These are phyloP conservation scores for Colletotrichum phormii DNA, from an alignment of 2,329 filamentous ascomycete species.

Conservation along the genomic window DNA sequence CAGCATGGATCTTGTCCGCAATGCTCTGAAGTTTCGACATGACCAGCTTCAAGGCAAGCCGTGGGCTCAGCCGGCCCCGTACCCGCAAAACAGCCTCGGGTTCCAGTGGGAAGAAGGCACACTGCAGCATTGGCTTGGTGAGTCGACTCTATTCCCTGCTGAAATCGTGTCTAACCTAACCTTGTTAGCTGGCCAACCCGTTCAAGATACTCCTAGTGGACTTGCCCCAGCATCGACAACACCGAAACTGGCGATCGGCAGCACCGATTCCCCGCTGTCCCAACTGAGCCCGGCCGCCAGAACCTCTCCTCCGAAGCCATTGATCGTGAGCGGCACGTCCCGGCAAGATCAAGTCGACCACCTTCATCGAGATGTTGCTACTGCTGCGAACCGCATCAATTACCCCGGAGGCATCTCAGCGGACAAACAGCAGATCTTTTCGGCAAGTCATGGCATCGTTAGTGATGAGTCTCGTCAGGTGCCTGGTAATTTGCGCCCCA, in stretches of 20 bases:
- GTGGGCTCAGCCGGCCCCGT: neutral
- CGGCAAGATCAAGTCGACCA: neutral
- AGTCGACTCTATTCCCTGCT: constrained; percentile 24
- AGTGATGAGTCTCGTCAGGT: neutral
- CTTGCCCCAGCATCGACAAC: neutral
- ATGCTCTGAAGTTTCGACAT: constrained; percentile 48
- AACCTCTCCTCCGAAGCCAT: neutral
- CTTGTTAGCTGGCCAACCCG: constrained; percentile 4
- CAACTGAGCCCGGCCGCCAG: neutral
- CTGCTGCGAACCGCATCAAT: neutral
- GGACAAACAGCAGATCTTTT: neutral
- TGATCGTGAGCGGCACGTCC: constrained; percentile 14
- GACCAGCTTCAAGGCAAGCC: constrained; percentile 36
- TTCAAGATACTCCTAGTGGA: constrained; percentile 14
- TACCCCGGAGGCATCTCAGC: neutral
- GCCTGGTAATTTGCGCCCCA: neutral
- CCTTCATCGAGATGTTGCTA: neutral
- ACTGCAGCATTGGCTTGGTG: constrained; percentile 53
- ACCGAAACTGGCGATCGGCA: neutral
- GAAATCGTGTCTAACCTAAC: neutral
- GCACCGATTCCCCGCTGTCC: neutral
- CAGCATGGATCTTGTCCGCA: constrained; percentile 44
- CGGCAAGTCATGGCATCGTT: neutral
- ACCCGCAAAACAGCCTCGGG: constrained; percentile 41
- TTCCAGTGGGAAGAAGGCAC: constrained; percentile 41